phyloP scores from a whole-genome alignment of 2,329 filamentous ascomycete genomes.

The Neofusicoccum sp. region DNA sequence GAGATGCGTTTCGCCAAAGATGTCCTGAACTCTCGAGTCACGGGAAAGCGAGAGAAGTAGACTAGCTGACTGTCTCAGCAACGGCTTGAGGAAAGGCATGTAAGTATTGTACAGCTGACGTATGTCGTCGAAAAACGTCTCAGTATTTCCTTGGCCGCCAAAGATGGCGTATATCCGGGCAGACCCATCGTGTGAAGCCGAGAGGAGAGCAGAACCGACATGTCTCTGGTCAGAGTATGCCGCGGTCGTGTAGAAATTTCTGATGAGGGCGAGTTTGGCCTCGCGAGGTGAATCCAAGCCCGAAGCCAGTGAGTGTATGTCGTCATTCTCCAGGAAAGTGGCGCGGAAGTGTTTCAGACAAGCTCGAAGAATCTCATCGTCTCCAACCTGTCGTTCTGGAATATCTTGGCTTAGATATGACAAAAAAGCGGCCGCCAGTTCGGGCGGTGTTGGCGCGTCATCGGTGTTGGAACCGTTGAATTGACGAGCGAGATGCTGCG shows the following conservation, averaged over 20 bases:
- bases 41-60: not conserved
- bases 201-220: constrained; percentile 11
- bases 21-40: not conserved
- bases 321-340: constrained; percentile 3
- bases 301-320: not conserved
- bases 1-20: constrained; percentile 17
- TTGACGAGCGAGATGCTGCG: not conserved
- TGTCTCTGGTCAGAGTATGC: not conserved
- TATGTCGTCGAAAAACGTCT: constrained; percentile 28
- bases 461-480: not conserved
- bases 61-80: not conserved
- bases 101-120: constrained; percentile 26
- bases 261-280: constrained; percentile 21
- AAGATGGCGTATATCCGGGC: constrained; percentile 24
- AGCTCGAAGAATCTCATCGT: not conserved
- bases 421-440: not conserved
- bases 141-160: constrained; percentile 31
- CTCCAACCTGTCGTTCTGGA: not conserved
- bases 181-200: constrained; percentile 19
- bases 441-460: not conserved
- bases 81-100: constrained; percentile 18
- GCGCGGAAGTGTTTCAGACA: not conserved
- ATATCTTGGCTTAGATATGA: not conserved
- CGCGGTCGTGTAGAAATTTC: constrained; percentile 20
- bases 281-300: not conserved